These are phyloP conservation scores for Metarhizium anisopliae DNA, from an alignment of 2,329 filamentous ascomycete species.

Conservation along the genomic window DNA sequence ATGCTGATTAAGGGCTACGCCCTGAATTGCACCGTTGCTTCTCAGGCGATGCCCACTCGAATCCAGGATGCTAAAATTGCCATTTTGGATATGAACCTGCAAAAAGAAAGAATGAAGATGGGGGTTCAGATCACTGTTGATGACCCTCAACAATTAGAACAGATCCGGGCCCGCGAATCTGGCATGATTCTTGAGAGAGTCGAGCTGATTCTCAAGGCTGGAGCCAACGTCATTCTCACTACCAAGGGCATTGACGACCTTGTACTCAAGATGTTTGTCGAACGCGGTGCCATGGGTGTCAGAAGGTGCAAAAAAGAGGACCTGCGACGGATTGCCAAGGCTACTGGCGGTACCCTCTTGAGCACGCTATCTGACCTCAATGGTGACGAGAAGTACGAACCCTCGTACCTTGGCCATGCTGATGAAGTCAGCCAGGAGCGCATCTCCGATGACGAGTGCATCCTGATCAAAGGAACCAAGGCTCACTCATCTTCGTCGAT, in stretches of 20 bases:
- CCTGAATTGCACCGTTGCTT: conserved; percentile 96
- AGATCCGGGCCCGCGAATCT: conserved; percentile 87
- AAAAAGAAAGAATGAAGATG: conserved; percentile 99
- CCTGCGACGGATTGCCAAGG: conserved; percentile 87
- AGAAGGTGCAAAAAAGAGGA: conserved; percentile 98
- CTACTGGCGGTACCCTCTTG: conserved; percentile 86
- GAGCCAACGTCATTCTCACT: conserved; percentile 90
- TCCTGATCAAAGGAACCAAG: conserved; percentile 93
- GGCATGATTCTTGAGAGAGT: conserved; percentile 90
- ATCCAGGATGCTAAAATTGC: conserved; percentile 94
- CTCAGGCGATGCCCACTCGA: conserved; percentile 92
- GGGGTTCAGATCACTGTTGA: conserved; percentile 98
- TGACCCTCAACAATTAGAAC: conserved; percentile 92
- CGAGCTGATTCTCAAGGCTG: conserved; percentile 95
- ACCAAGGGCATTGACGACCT: conserved; percentile 98
- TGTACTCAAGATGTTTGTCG: conserved; percentile 87
- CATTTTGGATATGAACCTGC: conserved; percentile 92
- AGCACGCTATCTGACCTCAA: conserved; percentile 94
- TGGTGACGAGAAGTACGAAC: conserved; percentile 92
- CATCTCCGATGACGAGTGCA: conserved; percentile 98
- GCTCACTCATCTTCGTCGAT: conserved; percentile 89
- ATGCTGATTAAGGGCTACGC: conserved; percentile 92
- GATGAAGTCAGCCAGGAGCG: conserved; percentile 97
- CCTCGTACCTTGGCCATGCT: conserved; percentile 78
- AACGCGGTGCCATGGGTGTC: conserved; percentile 92